phyloP scores from a whole-genome alignment of 257 asterid species.

The Orobanche coerulescens region DNA sequence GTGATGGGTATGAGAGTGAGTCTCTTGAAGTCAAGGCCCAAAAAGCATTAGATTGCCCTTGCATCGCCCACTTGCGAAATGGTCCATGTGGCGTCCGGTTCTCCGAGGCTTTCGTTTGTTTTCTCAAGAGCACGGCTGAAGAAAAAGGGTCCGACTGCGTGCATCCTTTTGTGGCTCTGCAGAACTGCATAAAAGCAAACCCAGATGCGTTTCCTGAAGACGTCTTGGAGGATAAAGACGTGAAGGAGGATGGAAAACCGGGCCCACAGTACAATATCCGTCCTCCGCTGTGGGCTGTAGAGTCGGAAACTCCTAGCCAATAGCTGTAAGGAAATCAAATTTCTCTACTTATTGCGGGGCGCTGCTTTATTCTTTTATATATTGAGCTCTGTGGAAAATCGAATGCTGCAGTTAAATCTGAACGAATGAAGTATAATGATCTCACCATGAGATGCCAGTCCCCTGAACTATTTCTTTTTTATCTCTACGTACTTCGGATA shows the following conservation, averaged over 20 bases:
- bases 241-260: slow-evolving; percentile 40
- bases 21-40: slow-evolving; percentile 69
- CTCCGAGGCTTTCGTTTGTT: slow-evolving; percentile 81
- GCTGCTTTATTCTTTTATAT: not conserved
- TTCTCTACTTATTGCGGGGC: not conserved
- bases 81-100: slow-evolving; percentile 84
- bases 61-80: slow-evolving; percentile 57
- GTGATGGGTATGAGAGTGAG: slow-evolving; percentile 36
- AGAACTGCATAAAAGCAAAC: slow-evolving; percentile 68
- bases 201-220: slow-evolving; percentile 81
- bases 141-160: slow-evolving; percentile 88
- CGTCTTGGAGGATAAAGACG: slow-evolving; percentile 45
- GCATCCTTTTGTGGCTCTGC: slow-evolving; percentile 74
- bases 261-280: slow-evolving; percentile 32
- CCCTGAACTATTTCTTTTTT: too few species aligned
- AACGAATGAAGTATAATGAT: too few species aligned
- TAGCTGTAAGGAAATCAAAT: slow-evolving; percentile 19
- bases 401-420: too few species aligned
- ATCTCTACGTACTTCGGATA: too few species aligned
- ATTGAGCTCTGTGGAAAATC: too few species aligned
- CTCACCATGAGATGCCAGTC: too few species aligned
- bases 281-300: slow-evolving; percentile 70
- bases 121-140: slow-evolving; percentile 80
- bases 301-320: slow-evolving; percentile 34
- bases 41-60: slow-evolving; percentile 87